Conservation (phyloP, 2,329 filamentous ascomycete genomes). For the Byssoonygena ceratinophila region DNA sequence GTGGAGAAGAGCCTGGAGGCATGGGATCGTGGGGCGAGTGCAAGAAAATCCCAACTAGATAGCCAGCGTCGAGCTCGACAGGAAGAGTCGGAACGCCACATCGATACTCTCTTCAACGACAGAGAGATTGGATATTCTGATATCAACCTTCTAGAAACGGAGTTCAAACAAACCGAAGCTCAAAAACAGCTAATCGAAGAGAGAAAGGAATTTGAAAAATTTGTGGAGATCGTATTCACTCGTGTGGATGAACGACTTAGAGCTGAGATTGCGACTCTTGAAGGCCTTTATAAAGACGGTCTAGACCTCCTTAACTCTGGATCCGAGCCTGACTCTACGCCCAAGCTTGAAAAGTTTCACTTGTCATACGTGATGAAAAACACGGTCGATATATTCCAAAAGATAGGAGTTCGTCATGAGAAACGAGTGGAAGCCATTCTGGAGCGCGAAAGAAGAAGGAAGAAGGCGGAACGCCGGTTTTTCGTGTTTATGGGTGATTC, state of each 20-base stretch:
- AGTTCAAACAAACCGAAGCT: constrained; percentile 45
- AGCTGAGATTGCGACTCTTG: constrained; percentile 41
- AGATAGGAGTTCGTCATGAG: constrained; percentile 42
- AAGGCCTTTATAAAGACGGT: constrained; percentile 37
- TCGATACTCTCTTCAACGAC: constrained; percentile 46
- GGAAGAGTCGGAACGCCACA: constrained; percentile 43
- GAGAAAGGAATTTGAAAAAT: constrained; percentile 42
- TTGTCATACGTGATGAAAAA: constrained; percentile 37
- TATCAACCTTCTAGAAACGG: constrained; percentile 45
- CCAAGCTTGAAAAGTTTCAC: constrained; percentile 25
- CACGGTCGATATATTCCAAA: constrained; percentile 38
- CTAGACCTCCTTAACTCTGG: constrained; percentile 34
- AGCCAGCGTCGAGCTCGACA: constrained; percentile 41
- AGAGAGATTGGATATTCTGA: constrained; percentile 50
- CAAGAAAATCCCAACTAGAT: constrained; percentile 38
- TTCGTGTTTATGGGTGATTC: constrained; percentile 45
- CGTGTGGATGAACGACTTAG: constrained; percentile 41
- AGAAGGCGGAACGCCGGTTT: constrained; percentile 44
- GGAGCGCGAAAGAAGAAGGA: constrained; percentile 46
- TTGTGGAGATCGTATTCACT: constrained; percentile 42
- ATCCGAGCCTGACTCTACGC: constrained; percentile 23
- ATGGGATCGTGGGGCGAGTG: constrained; percentile 40
- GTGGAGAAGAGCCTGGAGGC: constrained; percentile 32
- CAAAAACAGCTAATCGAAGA: constrained; percentile 45
- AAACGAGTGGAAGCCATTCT: constrained; percentile 42